Base-by-base conservation (phyloP, 1,139 yeast genomes). In the Hansenula lynferdii region DNA sequence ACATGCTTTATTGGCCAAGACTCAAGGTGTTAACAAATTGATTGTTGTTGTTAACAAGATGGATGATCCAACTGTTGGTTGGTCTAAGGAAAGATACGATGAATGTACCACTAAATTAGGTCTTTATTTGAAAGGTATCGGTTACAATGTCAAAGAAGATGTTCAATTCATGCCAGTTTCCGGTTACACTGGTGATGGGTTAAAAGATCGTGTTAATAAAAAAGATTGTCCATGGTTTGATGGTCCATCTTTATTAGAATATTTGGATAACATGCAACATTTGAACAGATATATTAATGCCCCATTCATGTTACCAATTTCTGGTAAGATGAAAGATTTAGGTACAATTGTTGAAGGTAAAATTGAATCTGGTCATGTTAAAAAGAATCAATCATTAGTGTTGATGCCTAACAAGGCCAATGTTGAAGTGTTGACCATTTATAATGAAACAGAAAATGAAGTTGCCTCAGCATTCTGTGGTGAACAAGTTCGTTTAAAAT, bases 321-420 rank as follows among this genome's bases (percentile, higher is more conserved):
- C 95, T 24, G 86, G 95, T 54, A 92, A 94, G 67, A 85, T 89
- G 85, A 89, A 85, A 66, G 97, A 90, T 62, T 72, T 92, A 72
- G 99, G 99, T 64, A 87, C 97, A 35, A 78, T 92, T 48, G 92
- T 94, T 40, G 99, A 92, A 68, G 98, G 99, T 65, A 92, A 92
- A 72, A 85, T 92, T 59, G 99, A 90, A 70, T 81, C 95, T 41
- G 98, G 99, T 38, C 90, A 85, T 57, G 72, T 92, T 50, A 85
- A 80, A 66, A 89, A 86, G 70, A 85, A 86, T 52, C 74, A 76
- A 46, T 71, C 68, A 44, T 73, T 94, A 49, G 62, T 90, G 50
- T 67, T 92, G 65, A 92, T 94, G 98, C 99, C 99, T 49, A 89
- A 86, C 70, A 85, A 78, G 63, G 70, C 76, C 37, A 62, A 76